Percentiles rank a stretch among this genome's conserved stretches.
Conservation (phyloP, 306 rosid genomes). For the Myrica gale region DNA sequence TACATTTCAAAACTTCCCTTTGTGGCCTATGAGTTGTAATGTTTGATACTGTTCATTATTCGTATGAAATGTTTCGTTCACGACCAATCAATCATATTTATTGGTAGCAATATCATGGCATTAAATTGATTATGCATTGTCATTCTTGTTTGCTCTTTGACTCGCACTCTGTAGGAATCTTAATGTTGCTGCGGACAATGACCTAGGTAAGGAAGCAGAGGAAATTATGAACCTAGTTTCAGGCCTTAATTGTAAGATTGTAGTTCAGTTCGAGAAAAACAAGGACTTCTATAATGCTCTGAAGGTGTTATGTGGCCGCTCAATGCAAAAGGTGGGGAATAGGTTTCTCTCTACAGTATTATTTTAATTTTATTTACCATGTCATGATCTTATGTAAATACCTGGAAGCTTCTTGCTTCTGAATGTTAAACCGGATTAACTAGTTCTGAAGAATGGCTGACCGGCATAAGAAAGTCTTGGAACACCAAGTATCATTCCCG, state of each 20-base stretch:
- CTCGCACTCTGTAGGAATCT: constrained; percentile 62
- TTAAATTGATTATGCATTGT: constrained; percentile 26
- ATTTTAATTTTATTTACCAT: constrained; percentile 3
- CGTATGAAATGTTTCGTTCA: constrained; percentile 7
- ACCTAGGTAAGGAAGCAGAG: constrained; percentile 62
- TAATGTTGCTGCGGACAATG: constrained; percentile 81
- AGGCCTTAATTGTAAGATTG: constrained; percentile 85
- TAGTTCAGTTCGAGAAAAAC: constrained; percentile 83
- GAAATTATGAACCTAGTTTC: constrained; percentile 60
- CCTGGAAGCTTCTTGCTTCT: neutral
- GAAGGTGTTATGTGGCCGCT: constrained; percentile 73
- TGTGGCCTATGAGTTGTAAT: neutral
- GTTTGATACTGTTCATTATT: neutral
- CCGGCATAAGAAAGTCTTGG: neutral
- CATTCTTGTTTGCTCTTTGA: constrained; percentile 27
- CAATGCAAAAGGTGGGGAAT: constrained; percentile 72
- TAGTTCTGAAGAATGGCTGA: neutral
- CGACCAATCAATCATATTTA: constrained; percentile 16
- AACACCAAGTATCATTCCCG: neutral
- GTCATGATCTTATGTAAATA: neutral
- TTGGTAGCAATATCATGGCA: neutral
- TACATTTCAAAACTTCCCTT: neutral
- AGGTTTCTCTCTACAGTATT: constrained; percentile 6
- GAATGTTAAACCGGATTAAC: neutral
- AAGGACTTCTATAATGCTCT: constrained; percentile 71